A percentile compares a stretch with the other conserved stretches of the same genome.
Conservation (phyloP, 495 filamentous ascomycete genomes). For the Trichoderma gamsii region DNA sequence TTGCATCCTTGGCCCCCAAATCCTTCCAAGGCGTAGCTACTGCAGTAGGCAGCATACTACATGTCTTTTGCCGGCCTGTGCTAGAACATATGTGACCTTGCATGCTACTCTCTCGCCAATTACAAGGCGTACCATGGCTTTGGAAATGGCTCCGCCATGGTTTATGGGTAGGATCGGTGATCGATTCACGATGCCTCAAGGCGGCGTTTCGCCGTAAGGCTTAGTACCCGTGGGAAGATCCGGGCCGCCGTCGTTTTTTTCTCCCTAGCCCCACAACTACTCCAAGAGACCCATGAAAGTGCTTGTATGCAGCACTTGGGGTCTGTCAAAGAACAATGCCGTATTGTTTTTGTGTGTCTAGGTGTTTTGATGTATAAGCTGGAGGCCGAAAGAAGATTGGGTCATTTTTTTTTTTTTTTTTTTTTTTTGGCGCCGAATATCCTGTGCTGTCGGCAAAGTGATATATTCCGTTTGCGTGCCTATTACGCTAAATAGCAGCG, state of each 20-base stretch:
- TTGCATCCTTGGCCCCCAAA: conserved; percentile 14
- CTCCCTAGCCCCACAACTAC: neutral
- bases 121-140: neutral
- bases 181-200: conserved; percentile 5
- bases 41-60: conserved; percentile 8
- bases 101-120: conserved; percentile 7
- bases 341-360: neutral
- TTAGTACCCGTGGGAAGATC: conserved; percentile 3
- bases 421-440: neutral
- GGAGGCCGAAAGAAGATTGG: neutral
- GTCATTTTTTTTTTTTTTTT: neutral
- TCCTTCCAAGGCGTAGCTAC: conserved; percentile 4
- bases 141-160: neutral
- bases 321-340: neutral
- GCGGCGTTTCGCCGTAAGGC: neutral
- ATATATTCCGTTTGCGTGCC: neutral
- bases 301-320: neutral
- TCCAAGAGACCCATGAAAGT: neutral
- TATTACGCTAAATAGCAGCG: neutral
- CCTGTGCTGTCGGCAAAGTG: neutral
- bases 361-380: neutral
- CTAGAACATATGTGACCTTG: conserved; percentile 10
- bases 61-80: neutral
- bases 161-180: neutral
- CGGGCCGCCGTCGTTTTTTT: neutral